Base-by-base conservation (phyloP, 2,329 filamentous ascomycete species). In the Penicillium sp. region DNA sequence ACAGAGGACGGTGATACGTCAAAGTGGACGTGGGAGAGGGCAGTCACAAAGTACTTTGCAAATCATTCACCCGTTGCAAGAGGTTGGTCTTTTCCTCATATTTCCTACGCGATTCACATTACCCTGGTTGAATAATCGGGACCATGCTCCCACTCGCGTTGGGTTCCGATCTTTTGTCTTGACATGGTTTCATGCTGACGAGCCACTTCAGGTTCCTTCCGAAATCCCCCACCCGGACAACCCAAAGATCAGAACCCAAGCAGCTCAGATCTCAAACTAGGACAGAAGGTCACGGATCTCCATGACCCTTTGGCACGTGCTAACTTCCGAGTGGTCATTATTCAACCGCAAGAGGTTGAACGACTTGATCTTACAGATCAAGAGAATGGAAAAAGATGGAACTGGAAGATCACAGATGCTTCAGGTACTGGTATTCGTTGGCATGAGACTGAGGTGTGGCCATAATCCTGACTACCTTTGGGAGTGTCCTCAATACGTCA, bases 1-100 rank as follows among this genome's bases (percentile, higher is more conserved):
- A 74, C 29, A 75, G 78, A 31, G 2, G 62, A 65, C 24, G 64
- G 69, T 6, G 68, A 68, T 1, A 13, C 43, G 1, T 43, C 69
- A 14, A 74, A 78, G 1, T 96, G 92, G 91, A 88, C 83, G 62
- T 97, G 91, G 88, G 77, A 77, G 44, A 87, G 80, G 59, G 92
- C 96, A 75, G 73, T 97, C 36, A 92, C 90, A 47, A 90, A 85
- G 46, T 90, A 94, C 71, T 97, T 97, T 82, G 93, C 91, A 18
- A 97, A 97, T 72, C 75, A 94, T 64, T 88, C 84, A 62, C 93
- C 93, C 6, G 77, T 80, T 1, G 91, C 96, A 86, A 83, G 92
- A 77, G 84, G 85, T 85, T 40, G 18, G 70, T 47, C 73, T 71
- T 45, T 21, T 22, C 53, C 50, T 47, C 9, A 27, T 50, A 34